Evolutionary conservation across 139 green algal genomes (phyloP).

Genomic region (Dunaliella primolecta): DNA sequence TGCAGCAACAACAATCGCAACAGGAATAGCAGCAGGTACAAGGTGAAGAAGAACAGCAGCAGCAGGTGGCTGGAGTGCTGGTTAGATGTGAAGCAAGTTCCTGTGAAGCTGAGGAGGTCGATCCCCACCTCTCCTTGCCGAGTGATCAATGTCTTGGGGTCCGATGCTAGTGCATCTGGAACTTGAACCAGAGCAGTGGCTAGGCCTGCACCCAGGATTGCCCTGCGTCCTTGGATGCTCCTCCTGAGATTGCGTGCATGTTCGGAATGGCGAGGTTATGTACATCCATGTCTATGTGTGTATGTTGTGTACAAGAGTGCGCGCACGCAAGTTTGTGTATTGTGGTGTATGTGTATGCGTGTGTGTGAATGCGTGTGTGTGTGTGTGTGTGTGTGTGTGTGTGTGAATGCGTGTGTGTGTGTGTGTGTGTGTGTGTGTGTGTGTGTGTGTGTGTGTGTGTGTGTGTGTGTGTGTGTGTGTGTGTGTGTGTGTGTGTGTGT

Average conservation of each 20-base stretch:
- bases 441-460: not conserved
- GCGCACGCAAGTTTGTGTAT: no score
- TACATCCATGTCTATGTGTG: no score
- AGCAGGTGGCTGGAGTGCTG: no score
- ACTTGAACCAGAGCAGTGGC: slow-evolving; percentile 9
- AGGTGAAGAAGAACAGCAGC: no score
- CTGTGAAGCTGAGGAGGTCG: no score
- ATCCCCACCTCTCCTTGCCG: not conserved
- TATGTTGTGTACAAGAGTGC: not conserved
- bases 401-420: no score
- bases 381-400: not conserved
- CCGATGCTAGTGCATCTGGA: not conserved
- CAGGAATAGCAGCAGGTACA: no score
- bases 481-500: not conserved
- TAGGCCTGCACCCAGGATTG: slow-evolving; percentile 12
- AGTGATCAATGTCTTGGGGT: not conserved
- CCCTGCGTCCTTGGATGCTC: not conserved
- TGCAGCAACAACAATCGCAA: no score
- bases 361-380: not conserved
- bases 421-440: slow-evolving; percentile 3
- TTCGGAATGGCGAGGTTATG: no score
- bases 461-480: not conserved
- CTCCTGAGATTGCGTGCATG: not conserved
- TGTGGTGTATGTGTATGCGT: not conserved
- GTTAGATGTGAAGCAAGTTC: no score